phyloP scores from a whole-genome alignment of 2,329 filamentous ascomycete genomes.

The Fusarium sublunatum region DNA sequence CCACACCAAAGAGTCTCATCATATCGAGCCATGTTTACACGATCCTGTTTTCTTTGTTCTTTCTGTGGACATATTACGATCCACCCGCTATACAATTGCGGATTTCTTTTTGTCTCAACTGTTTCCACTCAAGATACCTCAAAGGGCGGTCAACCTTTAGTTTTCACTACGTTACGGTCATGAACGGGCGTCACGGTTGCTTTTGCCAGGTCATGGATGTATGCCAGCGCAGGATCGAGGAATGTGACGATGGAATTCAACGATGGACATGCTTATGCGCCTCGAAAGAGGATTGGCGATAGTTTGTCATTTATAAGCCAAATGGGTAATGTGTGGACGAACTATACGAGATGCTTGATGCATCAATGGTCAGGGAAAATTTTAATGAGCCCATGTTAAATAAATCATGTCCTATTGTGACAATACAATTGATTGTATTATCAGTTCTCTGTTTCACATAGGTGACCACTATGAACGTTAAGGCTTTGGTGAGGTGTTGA shows the following conservation, averaged over 20 bases:
- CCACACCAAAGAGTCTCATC: neutral
- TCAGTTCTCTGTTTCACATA: neutral
- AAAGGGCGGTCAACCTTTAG: conserved; percentile 35
- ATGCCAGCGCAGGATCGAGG: conserved; percentile 11
- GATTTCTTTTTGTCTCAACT: conserved; percentile 30
- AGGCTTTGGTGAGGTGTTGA: too few species aligned
- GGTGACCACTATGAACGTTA: too few species aligned
- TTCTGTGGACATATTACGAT: conserved; percentile 10
- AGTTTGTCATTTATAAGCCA: conserved; percentile 29
- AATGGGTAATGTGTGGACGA: conserved; percentile 29
- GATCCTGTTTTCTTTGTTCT: conserved; percentile 18
- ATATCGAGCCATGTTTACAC: conserved; percentile 20
- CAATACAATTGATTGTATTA: conserved; percentile 6
- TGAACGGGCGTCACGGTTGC: conserved; percentile 43
- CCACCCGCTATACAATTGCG: conserved; percentile 8
- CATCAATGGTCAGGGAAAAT: conserved; percentile 17
- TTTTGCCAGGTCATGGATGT: conserved; percentile 23
- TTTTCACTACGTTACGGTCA: conserved; percentile 44
- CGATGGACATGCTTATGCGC: conserved; percentile 31
- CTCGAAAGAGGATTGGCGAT: conserved; percentile 21
- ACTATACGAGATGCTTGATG: conserved; percentile 30
- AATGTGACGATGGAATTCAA: conserved; percentile 29
- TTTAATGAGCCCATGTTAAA: conserved; percentile 18
- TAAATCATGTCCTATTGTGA: conserved; percentile 12
- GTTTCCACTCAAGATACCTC: conserved; percentile 48